A percentile compares a stretch with the other conserved stretches of the same genome.
These are phyloP conservation scores for Epichloe gansuensis DNA, from an alignment of 2,329 filamentous ascomycete genomes.

Conservation along the genomic window DNA sequence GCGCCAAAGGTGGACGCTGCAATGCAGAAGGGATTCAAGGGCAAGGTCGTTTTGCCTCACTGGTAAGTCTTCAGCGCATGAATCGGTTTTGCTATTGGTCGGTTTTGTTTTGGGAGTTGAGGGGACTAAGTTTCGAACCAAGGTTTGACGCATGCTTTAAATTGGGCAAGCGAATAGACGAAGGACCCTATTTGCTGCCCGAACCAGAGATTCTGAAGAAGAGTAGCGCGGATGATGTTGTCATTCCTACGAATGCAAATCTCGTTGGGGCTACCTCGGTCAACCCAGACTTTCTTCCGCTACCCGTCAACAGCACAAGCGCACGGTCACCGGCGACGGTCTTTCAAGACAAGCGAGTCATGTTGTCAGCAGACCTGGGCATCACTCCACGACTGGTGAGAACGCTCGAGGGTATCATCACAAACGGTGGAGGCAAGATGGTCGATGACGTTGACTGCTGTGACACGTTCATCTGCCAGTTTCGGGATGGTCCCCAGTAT, in stretches of 20 bases:
- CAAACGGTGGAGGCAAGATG: slow-evolving; percentile 57
- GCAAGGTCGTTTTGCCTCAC: slow-evolving; percentile 83
- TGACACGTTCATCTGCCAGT: slow-evolving; percentile 79
- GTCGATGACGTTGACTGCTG: slow-evolving; percentile 55
- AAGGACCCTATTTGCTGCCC: slow-evolving; percentile 74
- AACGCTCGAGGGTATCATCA: slow-evolving; percentile 60
- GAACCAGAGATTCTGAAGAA: slow-evolving; percentile 69
- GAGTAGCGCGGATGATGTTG: slow-evolving; percentile 41
- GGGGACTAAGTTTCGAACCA: neutral
- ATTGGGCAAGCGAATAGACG: slow-evolving; percentile 81
- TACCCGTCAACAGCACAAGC: slow-evolving; percentile 29
- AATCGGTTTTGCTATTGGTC: neutral
- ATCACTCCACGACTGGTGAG: slow-evolving; percentile 54
- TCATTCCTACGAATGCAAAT: slow-evolving; percentile 44
- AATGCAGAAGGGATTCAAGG: slow-evolving; percentile 50
- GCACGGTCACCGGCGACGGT: slow-evolving; percentile 49
- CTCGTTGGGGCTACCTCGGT: slow-evolving; percentile 54
- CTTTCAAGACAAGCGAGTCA: slow-evolving; percentile 66
- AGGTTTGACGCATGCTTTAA: slow-evolving; percentile 97
- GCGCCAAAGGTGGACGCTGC: slow-evolving; percentile 59
- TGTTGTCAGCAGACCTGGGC: slow-evolving; percentile 63
- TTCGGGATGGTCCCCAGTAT: slow-evolving; percentile 71
- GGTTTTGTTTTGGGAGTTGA: neutral
- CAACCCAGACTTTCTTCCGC: slow-evolving; percentile 30
- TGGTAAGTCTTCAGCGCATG: slow-evolving; percentile 45